Conservation (phyloP, 176 grass and related monocot genomes). For the Aegilops sharonensis region DNA sequence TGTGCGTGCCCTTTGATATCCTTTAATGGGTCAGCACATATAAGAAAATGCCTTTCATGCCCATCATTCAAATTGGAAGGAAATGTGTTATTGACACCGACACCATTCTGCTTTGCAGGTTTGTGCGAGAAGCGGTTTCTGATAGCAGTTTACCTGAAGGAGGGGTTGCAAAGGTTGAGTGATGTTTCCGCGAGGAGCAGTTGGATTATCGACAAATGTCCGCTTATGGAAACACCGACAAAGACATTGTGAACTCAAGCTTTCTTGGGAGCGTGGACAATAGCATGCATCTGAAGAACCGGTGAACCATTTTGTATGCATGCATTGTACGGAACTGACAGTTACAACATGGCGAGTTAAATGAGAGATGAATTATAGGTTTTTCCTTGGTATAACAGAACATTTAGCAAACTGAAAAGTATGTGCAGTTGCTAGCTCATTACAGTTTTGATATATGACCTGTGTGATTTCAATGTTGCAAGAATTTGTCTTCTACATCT, state of each 20-base stretch:
- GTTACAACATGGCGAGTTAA: neutral
- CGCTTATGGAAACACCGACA: neutral
- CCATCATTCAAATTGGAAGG: neutral
- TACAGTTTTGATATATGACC: neutral
- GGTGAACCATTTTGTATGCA: neutral
- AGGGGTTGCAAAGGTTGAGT: constrained; percentile 52
- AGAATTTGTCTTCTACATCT: neutral
- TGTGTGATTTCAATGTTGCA: neutral
- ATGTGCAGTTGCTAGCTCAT: neutral
- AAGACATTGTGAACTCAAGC: neutral
- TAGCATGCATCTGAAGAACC: neutral
- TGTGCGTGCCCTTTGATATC: neutral
- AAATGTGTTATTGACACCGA: constrained; percentile 9
- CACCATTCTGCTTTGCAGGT: constrained; percentile 36
- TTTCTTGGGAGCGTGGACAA: neutral
- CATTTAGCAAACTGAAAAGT: constrained; percentile 4
- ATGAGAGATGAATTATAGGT: neutral
- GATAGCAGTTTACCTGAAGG: constrained; percentile 52
- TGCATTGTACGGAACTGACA: neutral
- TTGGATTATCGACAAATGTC: neutral
- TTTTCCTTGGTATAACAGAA: neutral
- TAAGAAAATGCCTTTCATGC: neutral
- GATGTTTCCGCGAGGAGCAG: constrained; percentile 16
- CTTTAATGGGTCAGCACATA: neutral
- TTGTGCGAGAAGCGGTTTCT: constrained; percentile 55